Evolutionary conservation across 2,329 filamentous ascomycete genomes (phyloP).

Genomic region (Claviceps humidiphila): DNA sequence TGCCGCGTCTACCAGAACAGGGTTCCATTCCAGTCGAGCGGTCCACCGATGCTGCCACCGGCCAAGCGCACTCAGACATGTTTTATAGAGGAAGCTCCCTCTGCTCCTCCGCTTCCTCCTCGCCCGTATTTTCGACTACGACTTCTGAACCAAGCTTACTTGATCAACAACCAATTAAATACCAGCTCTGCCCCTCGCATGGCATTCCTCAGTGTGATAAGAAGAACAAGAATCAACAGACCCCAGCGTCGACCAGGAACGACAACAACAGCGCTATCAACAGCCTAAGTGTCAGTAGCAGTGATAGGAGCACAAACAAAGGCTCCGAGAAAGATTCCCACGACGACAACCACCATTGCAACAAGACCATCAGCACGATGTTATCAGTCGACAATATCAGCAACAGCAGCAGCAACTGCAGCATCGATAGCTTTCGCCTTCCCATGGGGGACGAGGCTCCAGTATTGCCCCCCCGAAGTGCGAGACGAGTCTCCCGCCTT

Average conservation of each 20-base stretch:
- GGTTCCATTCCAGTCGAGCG: conserved; percentile 10
- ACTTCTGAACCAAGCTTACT: not conserved
- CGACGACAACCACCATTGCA: conserved; percentile 8
- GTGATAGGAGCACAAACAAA: not conserved
- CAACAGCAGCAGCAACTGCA: conserved; percentile 9
- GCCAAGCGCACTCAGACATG: not conserved
- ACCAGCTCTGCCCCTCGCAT: not conserved
- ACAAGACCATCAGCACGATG: conserved; percentile 14
- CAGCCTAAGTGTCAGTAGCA: conserved; percentile 1
- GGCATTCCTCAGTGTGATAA: not conserved
- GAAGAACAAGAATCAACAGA: not conserved
- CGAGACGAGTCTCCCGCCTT: conserved; percentile 32
- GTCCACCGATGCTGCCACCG: not conserved
- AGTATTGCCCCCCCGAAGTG: conserved; percentile 36
- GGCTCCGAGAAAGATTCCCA: not conserved
- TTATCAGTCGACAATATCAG: conserved; percentile 13
- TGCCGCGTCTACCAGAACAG: conserved; percentile 9
- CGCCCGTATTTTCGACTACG: not conserved
- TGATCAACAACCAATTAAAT: conserved; percentile 4
- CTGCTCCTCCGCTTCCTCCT: conserved; percentile 6
- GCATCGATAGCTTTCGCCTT: conserved; percentile 11
- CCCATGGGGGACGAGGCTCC: conserved; percentile 16
- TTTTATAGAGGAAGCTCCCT: conserved; percentile 12
- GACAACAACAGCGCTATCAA: not conserved
- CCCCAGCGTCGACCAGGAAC: conserved; percentile 3